Evolutionary conservation across 768 basidiomycete species (phyloP), one percentile per base, ranked within the genome.

Genomic region (Russula sp.): DNA sequence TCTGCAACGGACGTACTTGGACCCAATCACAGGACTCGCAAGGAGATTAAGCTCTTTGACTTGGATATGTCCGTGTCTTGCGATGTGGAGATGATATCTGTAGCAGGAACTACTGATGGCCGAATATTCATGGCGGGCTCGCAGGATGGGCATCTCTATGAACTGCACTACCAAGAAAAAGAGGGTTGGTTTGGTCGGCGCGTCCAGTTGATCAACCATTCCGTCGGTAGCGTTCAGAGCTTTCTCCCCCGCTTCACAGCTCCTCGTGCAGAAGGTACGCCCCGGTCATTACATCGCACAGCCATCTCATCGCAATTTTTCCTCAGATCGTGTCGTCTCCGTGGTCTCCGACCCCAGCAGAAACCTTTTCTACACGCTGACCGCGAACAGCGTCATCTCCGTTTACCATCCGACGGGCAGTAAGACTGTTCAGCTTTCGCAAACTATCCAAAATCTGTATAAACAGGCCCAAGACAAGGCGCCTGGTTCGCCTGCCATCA

Each of bases 161-260:
- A 98, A 73, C 74, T 98, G 48, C 87, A 90, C 70, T 98, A 98
- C 73, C 90, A 93, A 69, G 86, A 88, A 68, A 88, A 82, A 65
- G 91, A 94, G 70, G 88, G 90, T 0, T 96, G 94, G 94, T 96
- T 97, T 75, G 88, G 86, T 49, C 92, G 93, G 73, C 82, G 86
- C 55, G 84, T 91, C 22, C 85, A 89, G 67, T 79, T 98, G 58
- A 80, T 91, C 71, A 96, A 97, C 69, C 91, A 94, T 70, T 91
- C 94, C 20, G 80, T 90, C 45, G 84, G 89, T 48, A 82, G 87
- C 16, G 79, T 92, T 59, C 84, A 86, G 68, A 92, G 89, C 71
- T 79, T 93, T 55, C 78, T 95, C 31, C 93, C 93, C 51, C 81
- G 86, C 22, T 84, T 94, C 67, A 78, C 87, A 32, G 77, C 83